Conservation (phyloP, 2,329 filamentous ascomycete genomes). For the Talaromyces atroroseus region DNA sequence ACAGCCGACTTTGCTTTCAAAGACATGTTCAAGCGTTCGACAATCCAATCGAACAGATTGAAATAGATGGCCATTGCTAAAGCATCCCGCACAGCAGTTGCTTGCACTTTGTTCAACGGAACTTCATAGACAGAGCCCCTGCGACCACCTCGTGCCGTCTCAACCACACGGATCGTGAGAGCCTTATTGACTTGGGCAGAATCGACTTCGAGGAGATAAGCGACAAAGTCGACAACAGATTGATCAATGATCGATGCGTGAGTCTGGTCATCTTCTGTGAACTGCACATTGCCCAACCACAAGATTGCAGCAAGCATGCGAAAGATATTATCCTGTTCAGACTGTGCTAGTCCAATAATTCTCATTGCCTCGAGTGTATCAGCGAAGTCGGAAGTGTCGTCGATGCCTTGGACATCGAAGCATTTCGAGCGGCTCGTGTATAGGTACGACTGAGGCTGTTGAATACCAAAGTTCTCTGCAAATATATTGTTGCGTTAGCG, state of each 20-base stretch:
- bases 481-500: not conserved
- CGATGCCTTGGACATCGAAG: constrained; percentile 87
- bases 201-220: constrained; percentile 87
- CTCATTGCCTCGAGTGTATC: constrained; percentile 94
- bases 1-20: constrained; percentile 71
- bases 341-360: constrained; percentile 79
- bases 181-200: constrained; percentile 74
- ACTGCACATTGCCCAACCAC: constrained; percentile 92
- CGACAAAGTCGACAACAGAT: constrained; percentile 89
- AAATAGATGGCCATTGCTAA: constrained; percentile 93
- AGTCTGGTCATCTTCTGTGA: constrained; percentile 80
- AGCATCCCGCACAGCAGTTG: constrained; percentile 79
- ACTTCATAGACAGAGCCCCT: constrained; percentile 65
- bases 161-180: constrained; percentile 81
- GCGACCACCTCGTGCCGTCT: constrained; percentile 61
- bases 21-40: constrained; percentile 83
- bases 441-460: constrained; percentile 84
- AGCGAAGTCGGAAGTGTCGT: constrained; percentile 80
- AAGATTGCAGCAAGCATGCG: constrained; percentile 86
- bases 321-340: constrained; percentile 94
- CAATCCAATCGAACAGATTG: constrained; percentile 98
- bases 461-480: constrained; percentile 74
- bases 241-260: constrained; percentile 83
- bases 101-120: constrained; percentile 82
- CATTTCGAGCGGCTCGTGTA: constrained; percentile 96